Conservation (phyloP, 2,329 filamentous ascomycete species). For the Pestalotiopsis sp. region DNA sequence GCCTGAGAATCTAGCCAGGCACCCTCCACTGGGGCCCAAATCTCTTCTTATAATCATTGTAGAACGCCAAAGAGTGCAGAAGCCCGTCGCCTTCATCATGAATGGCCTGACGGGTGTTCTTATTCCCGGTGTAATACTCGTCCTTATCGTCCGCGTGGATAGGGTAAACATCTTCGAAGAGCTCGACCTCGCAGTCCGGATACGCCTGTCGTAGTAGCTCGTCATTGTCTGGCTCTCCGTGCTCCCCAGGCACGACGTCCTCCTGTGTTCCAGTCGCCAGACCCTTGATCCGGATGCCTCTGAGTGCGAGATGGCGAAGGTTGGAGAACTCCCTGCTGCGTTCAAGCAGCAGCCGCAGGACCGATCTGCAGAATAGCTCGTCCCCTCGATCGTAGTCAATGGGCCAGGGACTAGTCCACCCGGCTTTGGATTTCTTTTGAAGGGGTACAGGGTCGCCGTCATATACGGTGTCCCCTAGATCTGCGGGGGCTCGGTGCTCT, state of each 20-base stretch:
- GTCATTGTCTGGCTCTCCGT: constrained; percentile 10
- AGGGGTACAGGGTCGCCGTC: background rate
- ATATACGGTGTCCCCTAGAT: background rate
- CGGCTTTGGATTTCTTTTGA: background rate
- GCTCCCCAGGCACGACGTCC: background rate
- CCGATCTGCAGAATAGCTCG: constrained; percentile 9
- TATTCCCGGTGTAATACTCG: background rate
- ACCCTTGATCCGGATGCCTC: constrained; percentile 12
- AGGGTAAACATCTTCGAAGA: constrained; percentile 1
- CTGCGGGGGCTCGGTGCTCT: constrained; percentile 6
- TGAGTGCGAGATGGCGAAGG: constrained; percentile 8
- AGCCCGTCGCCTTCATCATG: constrained; percentile 16
- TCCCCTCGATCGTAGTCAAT: constrained; percentile 4
- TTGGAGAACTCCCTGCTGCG: constrained; percentile 4
- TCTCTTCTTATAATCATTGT: constrained; percentile 13
- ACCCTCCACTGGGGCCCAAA: constrained; percentile 15
- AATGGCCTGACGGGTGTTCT: background rate
- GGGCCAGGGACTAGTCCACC: background rate
- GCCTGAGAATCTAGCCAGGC: no score
- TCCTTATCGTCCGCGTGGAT: constrained; percentile 2
- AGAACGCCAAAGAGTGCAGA: background rate
- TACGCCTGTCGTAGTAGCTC: background rate
- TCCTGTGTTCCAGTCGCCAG: background rate
- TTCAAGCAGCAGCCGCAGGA: constrained; percentile 9
- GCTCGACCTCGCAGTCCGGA: constrained; percentile 10